Base-by-base conservation (phyloP, 225 moss, liverwort and hornwort species). In the Physcomitrellopsis africana region DNA sequence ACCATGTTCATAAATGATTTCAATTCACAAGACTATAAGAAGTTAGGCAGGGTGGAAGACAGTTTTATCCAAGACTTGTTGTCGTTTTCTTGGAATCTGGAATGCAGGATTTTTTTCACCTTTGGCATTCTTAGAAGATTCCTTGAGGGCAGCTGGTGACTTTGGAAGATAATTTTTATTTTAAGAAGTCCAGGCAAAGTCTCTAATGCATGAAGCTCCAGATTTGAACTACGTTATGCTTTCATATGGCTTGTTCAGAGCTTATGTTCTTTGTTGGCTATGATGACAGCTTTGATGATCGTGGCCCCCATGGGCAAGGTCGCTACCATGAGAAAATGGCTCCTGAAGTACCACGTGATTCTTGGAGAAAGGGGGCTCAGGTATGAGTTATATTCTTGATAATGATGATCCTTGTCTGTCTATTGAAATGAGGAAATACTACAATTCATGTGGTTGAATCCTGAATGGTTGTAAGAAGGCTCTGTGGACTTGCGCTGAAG, bases 301-400 rank as follows among this genome's bases (percentile, higher is more conserved):
- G 93, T 52, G 97, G 97, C 54, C 97, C 97, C 59, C 93, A 94
- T 85, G 97, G 97, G 75, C 76, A 85, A 78, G 97, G 97, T 17
- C 91, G 94, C 43, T 99, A 91, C 74, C 62, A 91, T 70, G 86
- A 86, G n/a, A 83, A 75, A 45, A 94, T 99, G 93, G 74, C 65
- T 70, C 94, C 94, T 55, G 92, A 99, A 83, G 85, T 99, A 65
- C 65, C 80, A 66, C 83, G 56, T 19, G 37, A 19, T 60, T 82
- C 83, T 48, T 99, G 97, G 97, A 83, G 94, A 70, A 99, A 99
- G 79, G 97, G 94, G 71, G 91, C 94, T 76, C 97, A 99, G 94
- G 94, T 99, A 84, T 72, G 79, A 47, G 54, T 29, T 63, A 45
- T 4, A 17, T 48, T 13, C 64, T 60, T 70, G 41, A 60, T 42